These are phyloP conservation scores for Fusarium floridanum DNA, from an alignment of 2,329 filamentous ascomycete species.

Conservation along the genomic window DNA sequence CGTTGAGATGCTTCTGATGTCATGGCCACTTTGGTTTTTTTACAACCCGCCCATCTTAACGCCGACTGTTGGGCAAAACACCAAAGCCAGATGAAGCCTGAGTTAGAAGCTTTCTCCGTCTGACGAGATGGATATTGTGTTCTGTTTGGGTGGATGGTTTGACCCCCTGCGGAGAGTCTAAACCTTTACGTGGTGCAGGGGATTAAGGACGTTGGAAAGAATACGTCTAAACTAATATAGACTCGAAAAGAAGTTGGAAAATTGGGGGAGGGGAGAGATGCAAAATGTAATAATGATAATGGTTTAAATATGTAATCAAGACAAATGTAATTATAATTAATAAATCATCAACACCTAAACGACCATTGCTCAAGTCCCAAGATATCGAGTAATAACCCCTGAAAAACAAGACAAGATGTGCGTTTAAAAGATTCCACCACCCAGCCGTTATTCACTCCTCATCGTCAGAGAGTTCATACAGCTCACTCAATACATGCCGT, in stretches of 20 bases:
- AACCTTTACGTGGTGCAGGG: constrained; percentile 47
- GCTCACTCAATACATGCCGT: not conserved
- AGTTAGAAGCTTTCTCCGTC: not conserved
- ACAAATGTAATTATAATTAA: constrained; percentile 25
- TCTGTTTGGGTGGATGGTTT: constrained; percentile 28
- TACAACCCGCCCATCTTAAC: constrained; percentile 44
- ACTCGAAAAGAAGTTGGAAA: constrained; percentile 26
- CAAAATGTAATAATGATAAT: not conserved
- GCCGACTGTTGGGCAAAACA: constrained; percentile 45
- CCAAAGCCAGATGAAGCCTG: constrained; percentile 32
- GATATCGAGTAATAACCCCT: not conserved
- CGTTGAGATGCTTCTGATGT: constrained; percentile 13
- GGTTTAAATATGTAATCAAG: constrained; percentile 17
- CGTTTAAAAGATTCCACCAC: not conserved
- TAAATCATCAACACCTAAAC: not conserved
- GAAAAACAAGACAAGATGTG: not conserved
- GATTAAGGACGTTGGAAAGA: constrained; percentile 35
- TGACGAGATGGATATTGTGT: not conserved
- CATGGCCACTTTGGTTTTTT: constrained; percentile 16
- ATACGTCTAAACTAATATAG: constrained; percentile 39
- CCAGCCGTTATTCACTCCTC: not conserved
- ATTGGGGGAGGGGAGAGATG: not conserved
- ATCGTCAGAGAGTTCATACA: not conserved
- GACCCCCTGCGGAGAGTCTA: constrained; percentile 43
- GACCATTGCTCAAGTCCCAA: not conserved